Base-by-base conservation (phyloP, 2,329 filamentous ascomycete genomes). In the Sporothrix humicola region DNA sequence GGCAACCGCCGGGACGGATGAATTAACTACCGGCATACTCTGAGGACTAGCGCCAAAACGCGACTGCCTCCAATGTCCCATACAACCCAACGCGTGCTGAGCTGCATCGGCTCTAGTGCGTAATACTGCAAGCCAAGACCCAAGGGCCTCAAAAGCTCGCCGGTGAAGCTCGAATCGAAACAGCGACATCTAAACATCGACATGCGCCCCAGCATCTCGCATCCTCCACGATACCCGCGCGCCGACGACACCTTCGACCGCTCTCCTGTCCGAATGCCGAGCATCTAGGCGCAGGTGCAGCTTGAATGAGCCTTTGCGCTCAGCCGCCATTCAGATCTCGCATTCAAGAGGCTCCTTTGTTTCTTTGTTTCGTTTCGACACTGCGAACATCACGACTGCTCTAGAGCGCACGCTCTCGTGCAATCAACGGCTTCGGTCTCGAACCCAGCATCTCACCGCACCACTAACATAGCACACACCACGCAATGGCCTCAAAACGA, bases 401-500 rank as follows among this genome's bases (percentile, higher is more conserved):
- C 6, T 37, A 48, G 48, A 54, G 15, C 20, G 8, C 61, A 44
- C n/a, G n/a, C n/a, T n/a, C n/a, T n/a, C n/a, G n/a, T n/a, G n/a
- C n/a, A n/a, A n/a, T n/a, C n/a, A n/a, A n/a, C n/a, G n/a, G n/a
- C n/a, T n/a, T n/a, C n/a, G n/a, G n/a, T n/a, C n/a, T n/a, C n/a
- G n/a, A n/a, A n/a, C n/a, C n/a, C n/a, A 23, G 9, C 9, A 2
- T 20, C 9, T 9, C 6, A 50, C 13, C 42, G 23, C 48, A 20
- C 46, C 20, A 20, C 48, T 20, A 37, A 69, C 15, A 52, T 15
- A 69, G 65, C 37, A n/a, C 17, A 2, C 50, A 9, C 7, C 17
- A 3, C 12, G 31, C 31, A 9, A 98, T 98, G 95, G 92, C 95
- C n/a, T 90, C 94, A 72, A 98, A 98, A 84, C 90, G 95, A 79